Conservation (phyloP, 2,329 filamentous ascomycete species). For the Penicillium sp. region DNA sequence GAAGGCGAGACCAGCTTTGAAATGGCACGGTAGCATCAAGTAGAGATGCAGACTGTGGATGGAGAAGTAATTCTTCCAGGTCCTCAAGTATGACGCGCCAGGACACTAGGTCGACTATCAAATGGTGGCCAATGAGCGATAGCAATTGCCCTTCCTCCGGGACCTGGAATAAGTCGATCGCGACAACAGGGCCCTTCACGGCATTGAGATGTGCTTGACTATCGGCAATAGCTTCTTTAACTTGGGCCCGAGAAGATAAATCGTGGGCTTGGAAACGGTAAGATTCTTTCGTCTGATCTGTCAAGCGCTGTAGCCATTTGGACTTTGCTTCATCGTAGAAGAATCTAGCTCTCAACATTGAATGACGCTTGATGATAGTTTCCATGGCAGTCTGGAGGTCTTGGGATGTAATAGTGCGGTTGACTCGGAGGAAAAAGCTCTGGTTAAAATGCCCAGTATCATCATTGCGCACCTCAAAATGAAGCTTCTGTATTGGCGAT, state of each 20-base stretch:
- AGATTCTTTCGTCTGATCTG: constrained; percentile 25
- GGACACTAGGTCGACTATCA: constrained; percentile 39
- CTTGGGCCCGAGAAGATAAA: constrained; percentile 17
- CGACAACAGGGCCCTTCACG: constrained; percentile 37
- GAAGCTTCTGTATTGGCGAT: constrained; percentile 37
- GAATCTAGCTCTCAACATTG: constrained; percentile 36
- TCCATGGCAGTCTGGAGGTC: constrained; percentile 28
- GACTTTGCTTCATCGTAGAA: constrained; percentile 17
- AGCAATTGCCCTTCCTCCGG: constrained; percentile 27
- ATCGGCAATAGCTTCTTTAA: constrained; percentile 23
- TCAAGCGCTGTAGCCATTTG: constrained; percentile 27
- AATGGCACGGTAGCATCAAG: constrained; percentile 31
- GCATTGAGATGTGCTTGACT: constrained; percentile 33
- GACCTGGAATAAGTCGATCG: constrained; percentile 39
- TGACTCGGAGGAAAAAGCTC: constrained; percentile 32
- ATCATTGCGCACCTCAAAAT: constrained; percentile 32
- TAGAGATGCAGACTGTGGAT: constrained; percentile 21
- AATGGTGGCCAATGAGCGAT: constrained; percentile 35
- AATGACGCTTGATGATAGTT: constrained; percentile 30
- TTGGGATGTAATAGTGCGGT: constrained; percentile 20
- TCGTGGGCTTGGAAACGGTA: constrained; percentile 25
- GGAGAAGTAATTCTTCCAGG: constrained; percentile 33
- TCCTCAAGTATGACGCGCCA: constrained; percentile 39
- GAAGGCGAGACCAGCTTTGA: constrained; percentile 34
- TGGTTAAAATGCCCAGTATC: constrained; percentile 37